These are phyloP conservation scores for Hanseniaspora lachancei DNA, from an alignment of 805 yeast species.

Conservation along the genomic window DNA sequence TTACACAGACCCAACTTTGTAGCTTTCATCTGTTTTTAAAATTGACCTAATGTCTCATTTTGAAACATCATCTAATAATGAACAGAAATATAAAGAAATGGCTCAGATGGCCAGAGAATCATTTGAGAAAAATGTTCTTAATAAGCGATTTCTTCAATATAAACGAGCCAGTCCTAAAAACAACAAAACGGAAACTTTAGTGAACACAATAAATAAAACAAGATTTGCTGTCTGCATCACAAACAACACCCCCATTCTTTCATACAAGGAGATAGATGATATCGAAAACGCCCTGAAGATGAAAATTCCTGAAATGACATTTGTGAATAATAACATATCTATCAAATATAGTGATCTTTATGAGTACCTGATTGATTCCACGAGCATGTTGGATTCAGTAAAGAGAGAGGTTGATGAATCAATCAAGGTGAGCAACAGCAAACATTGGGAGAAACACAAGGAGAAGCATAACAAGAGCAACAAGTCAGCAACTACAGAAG, in stretches of 20 bases:
- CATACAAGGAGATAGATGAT: conserved; percentile 47
- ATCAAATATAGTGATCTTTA: conserved; percentile 29
- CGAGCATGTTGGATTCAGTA: conserved; percentile 53
- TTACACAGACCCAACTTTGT: background rate
- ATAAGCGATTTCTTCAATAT: conserved; percentile 1
- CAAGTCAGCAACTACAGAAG: conserved; percentile 34
- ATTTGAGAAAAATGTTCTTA: conserved; percentile 1
- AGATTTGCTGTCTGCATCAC: background rate
- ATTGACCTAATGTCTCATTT: background rate
- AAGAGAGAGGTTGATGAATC: conserved; percentile 38
- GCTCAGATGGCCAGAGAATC: conserved; percentile 11
- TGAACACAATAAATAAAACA: conserved; percentile 1
- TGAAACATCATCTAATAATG: background rate
- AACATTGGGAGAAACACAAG: conserved; percentile 26
- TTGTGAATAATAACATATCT: conserved; percentile 64
- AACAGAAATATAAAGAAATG: conserved; percentile 7
- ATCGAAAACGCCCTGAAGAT: conserved; percentile 48
- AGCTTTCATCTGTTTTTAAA: background rate
- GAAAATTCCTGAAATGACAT: conserved; percentile 95
- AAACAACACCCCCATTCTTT: conserved; percentile 1
- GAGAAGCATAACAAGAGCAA: conserved; percentile 24
- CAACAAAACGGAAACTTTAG: background rate
- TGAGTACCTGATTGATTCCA: conserved; percentile 46
- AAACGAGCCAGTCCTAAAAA: background rate
- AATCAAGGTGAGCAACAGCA: conserved; percentile 56